Percentiles rank a stretch among this genome's conserved stretches.
Conservation (phyloP, 352 stramenopile species). For the Blastocystis sp. region DNA sequence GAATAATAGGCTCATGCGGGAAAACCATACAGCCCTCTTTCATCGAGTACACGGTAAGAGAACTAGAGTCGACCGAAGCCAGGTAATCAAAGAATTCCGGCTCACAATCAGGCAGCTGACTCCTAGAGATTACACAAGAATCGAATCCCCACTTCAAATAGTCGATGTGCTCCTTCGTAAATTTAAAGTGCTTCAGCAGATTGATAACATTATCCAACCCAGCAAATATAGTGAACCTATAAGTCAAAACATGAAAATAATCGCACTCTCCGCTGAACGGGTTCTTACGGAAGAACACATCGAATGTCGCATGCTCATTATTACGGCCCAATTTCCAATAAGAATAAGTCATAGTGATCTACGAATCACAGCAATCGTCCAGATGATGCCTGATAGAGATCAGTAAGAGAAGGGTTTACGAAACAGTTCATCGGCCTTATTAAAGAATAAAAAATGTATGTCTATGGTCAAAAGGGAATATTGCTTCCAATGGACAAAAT, state of each 20-base stretch:
- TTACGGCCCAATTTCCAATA: constrained; percentile 93
- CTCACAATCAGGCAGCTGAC: constrained; percentile 72
- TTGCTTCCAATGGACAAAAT: no score
- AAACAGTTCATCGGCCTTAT: constrained; percentile 64
- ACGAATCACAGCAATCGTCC: not conserved
- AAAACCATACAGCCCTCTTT: constrained; percentile 90
- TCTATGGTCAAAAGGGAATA: no score
- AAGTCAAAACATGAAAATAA: not conserved
- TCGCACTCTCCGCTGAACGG: constrained; percentile 85
- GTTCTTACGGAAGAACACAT: constrained; percentile 98
- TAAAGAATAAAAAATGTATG: not conserved
- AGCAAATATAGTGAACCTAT: constrained; percentile 82
- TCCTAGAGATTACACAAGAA: not conserved
- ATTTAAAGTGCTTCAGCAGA: constrained; percentile 86
- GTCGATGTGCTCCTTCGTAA: constrained; percentile 82
- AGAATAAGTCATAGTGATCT: constrained; percentile 87
- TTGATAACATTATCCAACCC: constrained; percentile 77
- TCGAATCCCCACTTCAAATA: constrained; percentile 74
- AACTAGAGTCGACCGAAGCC: constrained; percentile 80
- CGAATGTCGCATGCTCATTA: constrained; percentile 82
- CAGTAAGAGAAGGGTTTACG: constrained; percentile 87
- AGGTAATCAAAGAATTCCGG: constrained; percentile 90
- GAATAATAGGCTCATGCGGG: constrained; percentile 84
- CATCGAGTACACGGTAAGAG: constrained; percentile 84
- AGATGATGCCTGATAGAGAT: constrained; percentile 88